Percentiles rank a stretch among this genome's conserved stretches.
Conservation (phyloP, 139 green algal species). For the Coelastrella sp. region DNA sequence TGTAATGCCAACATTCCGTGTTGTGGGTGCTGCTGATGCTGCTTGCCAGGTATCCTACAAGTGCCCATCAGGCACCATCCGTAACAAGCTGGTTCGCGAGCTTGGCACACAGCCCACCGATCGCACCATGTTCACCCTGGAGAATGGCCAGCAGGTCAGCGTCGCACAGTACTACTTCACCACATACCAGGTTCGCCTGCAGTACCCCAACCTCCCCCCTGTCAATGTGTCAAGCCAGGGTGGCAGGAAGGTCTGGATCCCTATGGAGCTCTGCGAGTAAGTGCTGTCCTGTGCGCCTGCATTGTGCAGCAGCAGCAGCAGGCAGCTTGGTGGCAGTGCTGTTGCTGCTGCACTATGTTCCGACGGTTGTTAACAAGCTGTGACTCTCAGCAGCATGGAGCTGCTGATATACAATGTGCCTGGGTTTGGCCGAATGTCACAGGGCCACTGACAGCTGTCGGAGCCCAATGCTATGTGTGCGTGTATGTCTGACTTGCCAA, state of each 20-base stretch:
- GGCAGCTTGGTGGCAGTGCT: too few species aligned
- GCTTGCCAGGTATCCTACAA: constrained; percentile 9
- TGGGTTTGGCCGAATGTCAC: too few species aligned
- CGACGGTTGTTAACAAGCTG: too few species aligned
- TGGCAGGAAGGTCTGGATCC: constrained; percentile 60
- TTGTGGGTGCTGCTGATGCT: not conserved
- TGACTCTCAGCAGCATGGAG: too few species aligned
- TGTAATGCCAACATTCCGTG: not conserved
- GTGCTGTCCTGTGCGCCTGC: not conserved
- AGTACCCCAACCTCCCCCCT: constrained; percentile 60
- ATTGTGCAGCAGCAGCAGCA: too few species aligned
- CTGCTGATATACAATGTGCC: too few species aligned
- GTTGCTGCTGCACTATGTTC: too few species aligned
- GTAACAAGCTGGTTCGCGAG: constrained; percentile 29
- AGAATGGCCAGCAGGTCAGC: constrained; percentile 58
- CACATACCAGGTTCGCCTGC: constrained; percentile 49
- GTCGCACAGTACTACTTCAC: constrained; percentile 64
- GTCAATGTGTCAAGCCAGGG: constrained; percentile 57
- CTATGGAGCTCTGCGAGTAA: constrained; percentile 68
- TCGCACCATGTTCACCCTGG: constrained; percentile 39
- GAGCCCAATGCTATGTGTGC: too few species aligned
- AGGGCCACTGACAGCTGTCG: too few species aligned
- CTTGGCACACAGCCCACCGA: not conserved
- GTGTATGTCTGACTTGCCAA: too few species aligned
- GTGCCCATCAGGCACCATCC: not conserved